Evolutionary conservation across 257 asterid species (phyloP), one percentile per base, ranked within the genome.

Genomic region (Rauvolfia tetraphylla): DNA sequence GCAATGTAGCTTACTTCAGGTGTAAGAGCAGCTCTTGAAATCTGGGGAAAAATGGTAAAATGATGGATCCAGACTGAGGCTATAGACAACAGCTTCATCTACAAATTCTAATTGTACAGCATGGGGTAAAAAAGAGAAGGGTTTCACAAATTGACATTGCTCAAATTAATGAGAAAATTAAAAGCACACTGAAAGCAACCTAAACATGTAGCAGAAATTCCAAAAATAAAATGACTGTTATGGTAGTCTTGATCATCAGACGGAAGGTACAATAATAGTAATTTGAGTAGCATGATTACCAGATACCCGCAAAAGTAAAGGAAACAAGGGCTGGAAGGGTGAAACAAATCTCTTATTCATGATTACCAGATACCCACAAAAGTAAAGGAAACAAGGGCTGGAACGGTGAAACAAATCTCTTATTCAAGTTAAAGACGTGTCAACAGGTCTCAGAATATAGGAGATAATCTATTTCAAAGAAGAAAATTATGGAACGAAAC

Each of bases 1-100:
- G 98, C 97, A 79, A 94, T 92, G 80, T 94, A 92, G 79, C 98
- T 94, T 36, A 96, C 86, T 83, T 92, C 95, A 20, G 98, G 92
- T 75, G 78, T 81, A 79, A 89, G 84, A 79, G 97, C 92, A 61
- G 97, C 97, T 86, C 94, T 89, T 53, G 98, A 83, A 68, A 94
- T 94, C 98, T 94, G 90, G 87, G 83, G 38, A 68, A 56, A 78
- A n/a, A 9, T 27, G 33, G 61, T 27, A 51, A 46, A 20, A n/a
- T 57, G 44, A 72, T 63, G 70, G 12, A 33, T 29, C 42, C 20
- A 63, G 44, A 63, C n/a, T 15, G 13, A 39, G 44, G 23, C 39
- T 41, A 61, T 34, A 31, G 44, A 62, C 9, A 14, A 13, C 31
- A 29, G 22, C 22, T 62, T 31, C 68, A 36, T 23, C 38, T 33